Evolutionary conservation across 345 rosid genomes (phyloP), one percentile per base, ranked within the genome.

Genomic region (Garcia nutans): DNA sequence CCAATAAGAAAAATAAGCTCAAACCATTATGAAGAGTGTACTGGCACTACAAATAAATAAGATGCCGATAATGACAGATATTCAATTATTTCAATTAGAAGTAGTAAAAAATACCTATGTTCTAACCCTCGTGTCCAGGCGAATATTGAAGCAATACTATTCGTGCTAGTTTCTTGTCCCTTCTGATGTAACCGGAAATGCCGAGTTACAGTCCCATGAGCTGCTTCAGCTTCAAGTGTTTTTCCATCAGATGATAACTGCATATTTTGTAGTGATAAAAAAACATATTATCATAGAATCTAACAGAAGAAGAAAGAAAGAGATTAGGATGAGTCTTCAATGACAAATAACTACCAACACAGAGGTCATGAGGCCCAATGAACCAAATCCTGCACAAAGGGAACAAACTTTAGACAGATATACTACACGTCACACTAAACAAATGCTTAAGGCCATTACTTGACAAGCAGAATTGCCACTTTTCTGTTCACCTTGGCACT

Each of bases 91-190:
- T 71, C 20, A 70, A 70, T 16, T 16, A 26, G 22, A 73, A 70
- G 33, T 74, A 71, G 78, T 78, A 71, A 60, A 83, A 83, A 37
- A 54, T 82, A 95, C 99, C 99, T 91, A 83, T 95, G 99, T 77
- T 87, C 94, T 44, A 95, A 81, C 61, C 97, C 99, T 50, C 96
- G 87, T 65, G 98, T 87, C 98, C 99, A 96, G 17, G 99, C 97
- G 89, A 93, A 96, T 78, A 93, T 91, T 59, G 97, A 96, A 76
- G 99, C 99, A 54, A 93, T 88, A 77, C 99, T 96, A 79, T 96
- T 96, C 61, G 99, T 96, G 82, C 98, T 96, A 74, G 99, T 96
- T 86, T 96, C 99, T 85, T 87, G 96, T 28, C 99, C 98, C 82
- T 89, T 91, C 80, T 96, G 97, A 83, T 93, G 81, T 62, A 93